Evolutionary conservation across 2,329 filamentous ascomycete species (phyloP).

Genomic region (Aspergillus persii): DNA sequence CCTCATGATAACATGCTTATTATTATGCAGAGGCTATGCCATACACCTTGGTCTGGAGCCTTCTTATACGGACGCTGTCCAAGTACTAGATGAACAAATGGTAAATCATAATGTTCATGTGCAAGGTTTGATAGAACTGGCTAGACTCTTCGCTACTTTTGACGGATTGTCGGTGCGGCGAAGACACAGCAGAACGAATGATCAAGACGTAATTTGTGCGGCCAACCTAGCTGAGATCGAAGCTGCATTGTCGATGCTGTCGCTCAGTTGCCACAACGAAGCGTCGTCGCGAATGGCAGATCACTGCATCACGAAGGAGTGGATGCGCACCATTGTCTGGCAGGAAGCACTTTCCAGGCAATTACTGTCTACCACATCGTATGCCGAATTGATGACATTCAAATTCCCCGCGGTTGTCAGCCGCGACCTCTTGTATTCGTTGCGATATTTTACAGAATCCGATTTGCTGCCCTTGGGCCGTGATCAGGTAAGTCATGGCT

Average conservation of each 20-base stretch:
- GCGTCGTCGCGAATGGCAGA: conserved; percentile 26
- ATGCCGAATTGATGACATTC: conserved; percentile 24
- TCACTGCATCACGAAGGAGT: conserved; percentile 29
- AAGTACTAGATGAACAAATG: conserved; percentile 1
- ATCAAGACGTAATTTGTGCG: not conserved
- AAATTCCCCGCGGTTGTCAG: conserved; percentile 25
- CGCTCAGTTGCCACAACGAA: conserved; percentile 9
- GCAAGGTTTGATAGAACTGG: conserved; percentile 25
- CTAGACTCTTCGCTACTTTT: conserved; percentile 25
- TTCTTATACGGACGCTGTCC: conserved; percentile 20
- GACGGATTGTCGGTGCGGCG: conserved; percentile 17
- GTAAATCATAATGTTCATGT: conserved; percentile 17
- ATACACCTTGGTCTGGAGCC: conserved; percentile 29
- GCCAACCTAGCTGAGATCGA: conserved; percentile 22
- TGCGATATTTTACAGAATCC: conserved; percentile 22
- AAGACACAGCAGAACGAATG: not conserved
- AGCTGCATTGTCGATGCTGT: conserved; percentile 17
- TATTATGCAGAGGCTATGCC: conserved; percentile 25
- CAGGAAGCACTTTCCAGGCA: conserved; percentile 27
- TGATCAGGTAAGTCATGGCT: conserved; percentile 25
- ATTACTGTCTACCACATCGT: conserved; percentile 25
- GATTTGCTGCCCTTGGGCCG: conserved; percentile 30
- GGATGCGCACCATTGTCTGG: conserved; percentile 35
- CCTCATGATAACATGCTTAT: not conserved
- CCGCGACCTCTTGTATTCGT: conserved; percentile 24